Conservation (phyloP, 257 asterid genomes). For the Perilla frutescens region DNA sequence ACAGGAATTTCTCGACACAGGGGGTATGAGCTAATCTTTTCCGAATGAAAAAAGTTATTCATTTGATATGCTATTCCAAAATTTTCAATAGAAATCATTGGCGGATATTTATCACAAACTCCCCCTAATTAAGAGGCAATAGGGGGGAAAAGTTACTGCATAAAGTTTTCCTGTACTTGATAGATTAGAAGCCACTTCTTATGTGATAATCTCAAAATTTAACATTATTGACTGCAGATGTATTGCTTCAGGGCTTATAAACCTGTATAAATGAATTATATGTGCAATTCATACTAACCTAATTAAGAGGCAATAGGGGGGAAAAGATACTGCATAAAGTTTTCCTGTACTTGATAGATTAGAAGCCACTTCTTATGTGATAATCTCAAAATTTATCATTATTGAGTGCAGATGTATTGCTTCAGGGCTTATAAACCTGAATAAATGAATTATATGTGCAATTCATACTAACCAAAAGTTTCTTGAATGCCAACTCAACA, state of each 20-base stretch:
- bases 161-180: background rate
- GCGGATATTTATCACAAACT: conserved; percentile 1
- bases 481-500: conserved; percentile 80
- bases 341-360: background rate
- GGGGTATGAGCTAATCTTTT: background rate
- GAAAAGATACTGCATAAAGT: background rate
- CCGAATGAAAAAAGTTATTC: too few species aligned
- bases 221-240: background rate
- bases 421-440: conserved; percentile 13
- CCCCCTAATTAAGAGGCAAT: background rate
- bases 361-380: background rate
- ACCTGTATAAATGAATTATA: too few species aligned
- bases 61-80: too few species aligned
- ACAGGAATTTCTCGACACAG: background rate
- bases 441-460: conserved; percentile 22
- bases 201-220: background rate
- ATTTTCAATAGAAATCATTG: conserved; percentile 2
- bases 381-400: background rate
- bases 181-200: conserved; percentile 2
- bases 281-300: background rate
- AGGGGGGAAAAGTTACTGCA: background rate
- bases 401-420: conserved; percentile 4
- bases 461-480: conserved; percentile 69
- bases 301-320: background rate
- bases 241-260: too few species aligned